These are phyloP conservation scores for Blastomyces silverae DNA, from an alignment of 2,329 filamentous ascomycete species.

Conservation along the genomic window DNA sequence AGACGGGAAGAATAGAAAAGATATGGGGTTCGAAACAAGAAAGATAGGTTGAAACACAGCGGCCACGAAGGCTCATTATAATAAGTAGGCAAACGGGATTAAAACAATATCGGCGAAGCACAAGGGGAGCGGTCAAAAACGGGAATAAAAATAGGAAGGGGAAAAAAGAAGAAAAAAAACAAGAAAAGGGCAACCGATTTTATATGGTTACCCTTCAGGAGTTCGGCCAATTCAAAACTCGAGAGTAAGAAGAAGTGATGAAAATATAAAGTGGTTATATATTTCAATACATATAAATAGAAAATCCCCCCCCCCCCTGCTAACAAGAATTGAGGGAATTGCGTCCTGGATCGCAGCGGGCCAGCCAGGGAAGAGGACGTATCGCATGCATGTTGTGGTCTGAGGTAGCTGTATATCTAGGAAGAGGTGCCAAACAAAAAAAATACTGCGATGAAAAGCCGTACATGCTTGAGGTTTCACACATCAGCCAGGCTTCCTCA, in stretches of 20 bases:
- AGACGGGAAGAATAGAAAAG: not conserved
- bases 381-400: not conserved
- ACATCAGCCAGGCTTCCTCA: not conserved
- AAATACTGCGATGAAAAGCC: not conserved
- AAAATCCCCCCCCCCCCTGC: not conserved
- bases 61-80: conserved; percentile 1
- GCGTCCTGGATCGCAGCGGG: not conserved
- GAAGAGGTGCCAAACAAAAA: not conserved
- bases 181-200: not conserved
- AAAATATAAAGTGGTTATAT: not conserved
- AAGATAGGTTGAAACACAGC: not conserved
- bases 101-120: not conserved
- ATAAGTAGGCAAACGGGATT: not conserved
- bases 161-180: no score
- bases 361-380: not conserved
- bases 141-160: not conserved
- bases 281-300: not conserved
- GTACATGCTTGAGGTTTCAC: not conserved
- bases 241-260: not conserved
- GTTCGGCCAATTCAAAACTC: not conserved
- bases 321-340: not conserved
- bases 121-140: not conserved
- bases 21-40: not conserved
- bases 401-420: not conserved
- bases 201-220: not conserved